Conservation (phyloP, 2,329 filamentous ascomycete genomes). For the Ophiosphaerella korrae region DNA sequence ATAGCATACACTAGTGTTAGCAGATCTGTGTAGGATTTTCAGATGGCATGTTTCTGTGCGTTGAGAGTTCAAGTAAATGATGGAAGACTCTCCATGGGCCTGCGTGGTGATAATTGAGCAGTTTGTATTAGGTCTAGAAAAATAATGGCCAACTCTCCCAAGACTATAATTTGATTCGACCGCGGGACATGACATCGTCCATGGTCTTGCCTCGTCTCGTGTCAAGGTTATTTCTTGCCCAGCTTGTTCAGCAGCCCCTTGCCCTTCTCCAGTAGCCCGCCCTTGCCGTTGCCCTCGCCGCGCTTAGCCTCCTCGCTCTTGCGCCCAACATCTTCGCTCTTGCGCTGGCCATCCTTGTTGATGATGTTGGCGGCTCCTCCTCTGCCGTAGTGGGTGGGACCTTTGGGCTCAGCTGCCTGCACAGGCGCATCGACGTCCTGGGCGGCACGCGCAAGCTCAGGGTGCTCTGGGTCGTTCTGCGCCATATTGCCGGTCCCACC, state of each 20-base stretch:
- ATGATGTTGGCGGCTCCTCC: conserved; percentile 74
- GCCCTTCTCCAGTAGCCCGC: conserved; percentile 56
- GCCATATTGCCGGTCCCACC: conserved; percentile 91
- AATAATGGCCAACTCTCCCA: conserved; percentile 5
- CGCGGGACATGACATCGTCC: conserved; percentile 22
- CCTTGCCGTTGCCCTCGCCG: conserved; percentile 25
- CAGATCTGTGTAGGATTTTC: no score
- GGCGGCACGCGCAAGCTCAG: conserved; percentile 71
- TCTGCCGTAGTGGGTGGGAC: conserved; percentile 70
- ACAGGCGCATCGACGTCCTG: conserved; percentile 75
- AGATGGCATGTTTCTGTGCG: no score
- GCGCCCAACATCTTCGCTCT: conserved; percentile 42
- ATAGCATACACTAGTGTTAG: no score
- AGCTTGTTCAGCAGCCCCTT: conserved; percentile 57
- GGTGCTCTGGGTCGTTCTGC: conserved; percentile 69
- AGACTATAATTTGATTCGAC: conserved; percentile 3
- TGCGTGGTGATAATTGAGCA: background rate
- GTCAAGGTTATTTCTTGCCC: conserved; percentile 43
- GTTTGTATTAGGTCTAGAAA: background rate
- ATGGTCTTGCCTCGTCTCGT: background rate
- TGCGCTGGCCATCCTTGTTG: conserved; percentile 48
- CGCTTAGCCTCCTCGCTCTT: conserved; percentile 19
- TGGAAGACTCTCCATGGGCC: no score
- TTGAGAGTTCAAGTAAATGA: no score
- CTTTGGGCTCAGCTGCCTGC: conserved; percentile 57